phyloP scores from a whole-genome alignment of 192 early-diverging fungal genomes.

The Mortierella antarctica region DNA sequence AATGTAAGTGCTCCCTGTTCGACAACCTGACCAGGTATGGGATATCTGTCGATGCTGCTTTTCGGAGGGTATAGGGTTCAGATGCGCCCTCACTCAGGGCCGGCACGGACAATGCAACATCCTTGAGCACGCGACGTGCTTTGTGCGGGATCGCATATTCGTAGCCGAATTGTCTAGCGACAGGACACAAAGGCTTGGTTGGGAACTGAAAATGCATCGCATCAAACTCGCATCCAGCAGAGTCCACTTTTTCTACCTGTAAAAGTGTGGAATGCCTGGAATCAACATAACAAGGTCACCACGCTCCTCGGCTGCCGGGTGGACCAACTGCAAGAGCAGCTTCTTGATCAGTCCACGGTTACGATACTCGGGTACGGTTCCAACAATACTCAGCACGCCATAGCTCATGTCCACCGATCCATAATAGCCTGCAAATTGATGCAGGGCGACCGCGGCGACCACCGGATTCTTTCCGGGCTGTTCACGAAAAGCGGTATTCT shows the following conservation, averaged over 20 bases:
- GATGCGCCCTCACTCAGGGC: not conserved
- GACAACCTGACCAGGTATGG: conserved; percentile 14
- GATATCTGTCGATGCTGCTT: not conserved
- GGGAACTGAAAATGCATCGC: not conserved
- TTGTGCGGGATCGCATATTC: conserved; percentile 20
- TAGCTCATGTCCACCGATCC: conserved; percentile 2
- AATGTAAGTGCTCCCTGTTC: not conserved
- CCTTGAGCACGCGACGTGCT: conserved; percentile 1
- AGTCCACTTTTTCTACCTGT: conserved; percentile 1
- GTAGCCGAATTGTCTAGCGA: conserved; percentile 27
- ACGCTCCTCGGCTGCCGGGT: conserved; percentile 17
- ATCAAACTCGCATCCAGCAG: not conserved
- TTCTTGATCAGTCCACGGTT: conserved; percentile 17
- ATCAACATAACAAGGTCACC: conserved; percentile 24
- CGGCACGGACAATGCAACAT: not conserved
- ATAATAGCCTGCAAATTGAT: conserved; percentile 6
- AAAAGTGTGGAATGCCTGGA: conserved; percentile 33
- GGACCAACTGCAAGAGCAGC: conserved; percentile 25
- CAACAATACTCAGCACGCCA: conserved; percentile 12
- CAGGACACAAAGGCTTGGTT: no score
- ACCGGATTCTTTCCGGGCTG: conserved; percentile 18
- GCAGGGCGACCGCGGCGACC: conserved; percentile 10
- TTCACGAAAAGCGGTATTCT: not conserved
- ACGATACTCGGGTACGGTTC: conserved; percentile 12
- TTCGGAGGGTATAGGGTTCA: conserved; percentile 7